phyloP scores from a whole-genome alignment of 2,329 filamentous ascomycete genomes.

The Hypoxylon sp. region DNA sequence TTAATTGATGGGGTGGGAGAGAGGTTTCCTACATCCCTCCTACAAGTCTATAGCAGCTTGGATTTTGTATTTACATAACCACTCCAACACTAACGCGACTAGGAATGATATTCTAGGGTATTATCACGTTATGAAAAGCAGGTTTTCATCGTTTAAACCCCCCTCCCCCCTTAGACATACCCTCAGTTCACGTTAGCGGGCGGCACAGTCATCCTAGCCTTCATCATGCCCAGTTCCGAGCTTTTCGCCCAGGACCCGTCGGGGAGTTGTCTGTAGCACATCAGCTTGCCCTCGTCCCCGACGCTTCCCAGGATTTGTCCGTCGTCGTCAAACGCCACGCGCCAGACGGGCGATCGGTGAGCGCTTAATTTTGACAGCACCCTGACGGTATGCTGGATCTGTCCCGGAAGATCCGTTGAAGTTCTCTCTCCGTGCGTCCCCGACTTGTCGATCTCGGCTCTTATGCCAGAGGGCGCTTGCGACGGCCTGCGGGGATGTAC shows the following conservation, averaged over 20 bases:
- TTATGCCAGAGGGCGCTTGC: slow-evolving; percentile 57
- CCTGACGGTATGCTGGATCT: slow-evolving; percentile 68
- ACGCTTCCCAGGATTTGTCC: slow-evolving; percentile 78
- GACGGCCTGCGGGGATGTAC: slow-evolving; percentile 37
- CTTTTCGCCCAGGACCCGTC: slow-evolving; percentile 67
- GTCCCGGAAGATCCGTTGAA: slow-evolving; percentile 66
- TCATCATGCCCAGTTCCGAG: slow-evolving; percentile 66
- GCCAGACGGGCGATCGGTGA: slow-evolving; percentile 77
- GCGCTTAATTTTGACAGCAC: slow-evolving; percentile 73
- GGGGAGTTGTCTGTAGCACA: slow-evolving; percentile 68
- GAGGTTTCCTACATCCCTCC: too few relatives aligned
- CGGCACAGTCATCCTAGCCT: slow-evolving; percentile 60
- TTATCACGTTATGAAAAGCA: background rate
- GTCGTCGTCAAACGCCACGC: slow-evolving; percentile 73
- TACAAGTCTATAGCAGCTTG: too few relatives aligned
- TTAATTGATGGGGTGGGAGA: too few relatives aligned
- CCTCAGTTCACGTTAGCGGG: slow-evolving; percentile 35
- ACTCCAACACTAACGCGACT: too few relatives aligned
- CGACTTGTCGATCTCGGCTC: slow-evolving; percentile 61
- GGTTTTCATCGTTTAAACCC: background rate
- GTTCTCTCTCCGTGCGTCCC: slow-evolving; percentile 57
- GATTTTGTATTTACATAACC: too few relatives aligned
- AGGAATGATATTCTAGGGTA: slow-evolving; percentile 2
- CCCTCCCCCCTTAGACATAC: background rate
- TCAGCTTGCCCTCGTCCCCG: slow-evolving; percentile 75